These are phyloP conservation scores for Boletus sp. DNA, from an alignment of 768 basidiomycete species.

Conservation along the genomic window DNA sequence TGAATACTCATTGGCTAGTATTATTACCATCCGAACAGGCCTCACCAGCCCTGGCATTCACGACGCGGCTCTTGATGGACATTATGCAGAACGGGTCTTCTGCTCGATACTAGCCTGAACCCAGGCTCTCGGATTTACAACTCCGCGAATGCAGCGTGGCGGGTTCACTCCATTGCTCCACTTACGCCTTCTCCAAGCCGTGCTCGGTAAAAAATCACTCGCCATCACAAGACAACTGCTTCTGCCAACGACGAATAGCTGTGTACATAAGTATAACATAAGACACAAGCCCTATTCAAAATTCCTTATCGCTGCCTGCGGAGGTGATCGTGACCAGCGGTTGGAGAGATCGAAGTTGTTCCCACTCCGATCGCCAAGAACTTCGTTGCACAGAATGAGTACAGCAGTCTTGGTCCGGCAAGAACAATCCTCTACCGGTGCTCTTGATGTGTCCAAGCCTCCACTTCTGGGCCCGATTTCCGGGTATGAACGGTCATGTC, in stretches of 20 bases:
- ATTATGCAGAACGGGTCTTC: background rate
- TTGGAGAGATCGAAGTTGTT: constrained; percentile 2
- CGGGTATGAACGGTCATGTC: constrained; percentile 22
- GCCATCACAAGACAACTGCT: background rate
- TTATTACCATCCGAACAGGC: constrained; percentile 24
- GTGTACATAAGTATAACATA: constrained; percentile 20
- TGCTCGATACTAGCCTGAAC: background rate
- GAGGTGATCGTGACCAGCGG: background rate
- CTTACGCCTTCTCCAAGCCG: background rate
- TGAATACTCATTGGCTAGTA: constrained; percentile 20
- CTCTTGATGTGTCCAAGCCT: background rate
- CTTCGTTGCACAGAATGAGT: background rate
- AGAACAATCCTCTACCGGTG: background rate
- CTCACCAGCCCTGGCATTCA: constrained; percentile 7
- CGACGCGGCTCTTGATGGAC: constrained; percentile 6
- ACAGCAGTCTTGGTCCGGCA: constrained; percentile 2
- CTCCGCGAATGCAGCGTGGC: constrained; percentile 34
- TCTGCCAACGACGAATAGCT: background rate
- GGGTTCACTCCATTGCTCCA: constrained; percentile 1
- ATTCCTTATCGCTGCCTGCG: background rate
- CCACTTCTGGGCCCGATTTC: constrained; percentile 13
- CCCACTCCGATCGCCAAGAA: constrained; percentile 16
- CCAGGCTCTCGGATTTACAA: constrained; percentile 14
- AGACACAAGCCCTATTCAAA: background rate
- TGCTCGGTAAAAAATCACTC: background rate